Base-by-base conservation (phyloP, 2,329 filamentous ascomycete genomes). In the Penicillium sp. region DNA sequence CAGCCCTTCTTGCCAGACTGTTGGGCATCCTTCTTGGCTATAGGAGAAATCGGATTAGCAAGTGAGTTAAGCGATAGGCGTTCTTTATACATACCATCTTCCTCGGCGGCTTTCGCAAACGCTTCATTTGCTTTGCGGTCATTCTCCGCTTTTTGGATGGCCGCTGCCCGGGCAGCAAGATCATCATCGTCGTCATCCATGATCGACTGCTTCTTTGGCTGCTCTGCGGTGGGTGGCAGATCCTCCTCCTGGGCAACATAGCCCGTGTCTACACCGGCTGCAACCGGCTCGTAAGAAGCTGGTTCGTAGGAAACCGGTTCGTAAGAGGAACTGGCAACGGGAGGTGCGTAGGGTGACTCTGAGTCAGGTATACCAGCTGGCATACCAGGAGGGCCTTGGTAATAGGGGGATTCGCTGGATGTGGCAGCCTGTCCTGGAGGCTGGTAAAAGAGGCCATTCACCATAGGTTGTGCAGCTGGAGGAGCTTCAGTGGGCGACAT, bases 161-260 rank as follows among this genome's bases (percentile, higher is more conserved):
- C 78, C 43, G 81, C 83, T 34, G 79, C 78, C 39, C 76, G 70
- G 7, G 78, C 77, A 33, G 85, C 78, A 43, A 89, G 82, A 57
- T 89, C 85, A 61, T 88, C 86, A n/a, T 76, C 89, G 13, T 92
- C 90, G 62, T 93, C 88, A 68, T 93, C 88, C 83, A 94, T 90
- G 66, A 91, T 87, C 23, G 84, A 86, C 72, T 89, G 92, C 77
- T 90, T 90, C 75, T 90, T 90, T 0, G 82, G 79, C 65, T 84
- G 87, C 7, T 82, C 78, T 10, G 79, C 78, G 25, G 79, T 74
- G 31, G 76, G 63, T 13, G 40, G 23, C 41, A n/a, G 4, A 29
- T 82, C 78, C 25, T 87, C 80, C 46, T 84, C 82, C 31, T 75
- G 69, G 6, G 69, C 61, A 27, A 69, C 66, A 43, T 76, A 68